Evolutionary conservation across 2,329 filamentous ascomycete species (phyloP).

Genomic region (Penicillium aurantiogriseum): DNA sequence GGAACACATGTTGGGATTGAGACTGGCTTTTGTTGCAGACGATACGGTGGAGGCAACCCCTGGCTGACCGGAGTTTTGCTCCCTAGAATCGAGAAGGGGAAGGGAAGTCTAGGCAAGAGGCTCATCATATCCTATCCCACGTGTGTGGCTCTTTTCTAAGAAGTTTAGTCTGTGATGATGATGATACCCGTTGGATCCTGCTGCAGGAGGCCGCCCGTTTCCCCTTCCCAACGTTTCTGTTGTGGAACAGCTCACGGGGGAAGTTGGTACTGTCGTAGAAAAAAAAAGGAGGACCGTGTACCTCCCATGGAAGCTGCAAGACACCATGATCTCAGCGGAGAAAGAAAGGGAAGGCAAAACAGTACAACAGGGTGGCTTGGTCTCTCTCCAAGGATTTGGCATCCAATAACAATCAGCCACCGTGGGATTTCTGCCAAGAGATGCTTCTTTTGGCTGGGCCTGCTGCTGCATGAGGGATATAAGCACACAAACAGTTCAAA

Average conservation of each 20-base stretch:
- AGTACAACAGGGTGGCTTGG: background rate
- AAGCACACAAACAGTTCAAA: constrained; percentile 25
- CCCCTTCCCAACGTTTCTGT: constrained; percentile 30
- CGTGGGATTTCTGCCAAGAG: constrained; percentile 3
- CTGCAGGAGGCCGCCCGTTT: constrained; percentile 38
- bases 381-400: background rate
- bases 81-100: background rate
- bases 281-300: constrained; percentile 1
- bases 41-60: constrained; percentile 5
- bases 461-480: constrained; percentile 18
- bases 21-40: constrained; percentile 16
- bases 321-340: background rate
- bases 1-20: constrained; percentile 24
- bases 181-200: constrained; percentile 21
- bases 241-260: constrained; percentile 29
- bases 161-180: constrained; percentile 4
- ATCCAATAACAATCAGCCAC: background rate
- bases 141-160: constrained; percentile 6
- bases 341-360: background rate
- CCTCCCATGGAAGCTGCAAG: background rate
- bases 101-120: background rate
- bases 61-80: background rate
- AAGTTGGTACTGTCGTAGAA: background rate
- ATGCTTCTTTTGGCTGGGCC: constrained; percentile 15
- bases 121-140: constrained; percentile 3